Percentiles rank a stretch among this genome's conserved stretches.
phyloP scores from a whole-genome alignment of 371 early-diverging fungal genomes.

The Funneliformis caledonium region DNA sequence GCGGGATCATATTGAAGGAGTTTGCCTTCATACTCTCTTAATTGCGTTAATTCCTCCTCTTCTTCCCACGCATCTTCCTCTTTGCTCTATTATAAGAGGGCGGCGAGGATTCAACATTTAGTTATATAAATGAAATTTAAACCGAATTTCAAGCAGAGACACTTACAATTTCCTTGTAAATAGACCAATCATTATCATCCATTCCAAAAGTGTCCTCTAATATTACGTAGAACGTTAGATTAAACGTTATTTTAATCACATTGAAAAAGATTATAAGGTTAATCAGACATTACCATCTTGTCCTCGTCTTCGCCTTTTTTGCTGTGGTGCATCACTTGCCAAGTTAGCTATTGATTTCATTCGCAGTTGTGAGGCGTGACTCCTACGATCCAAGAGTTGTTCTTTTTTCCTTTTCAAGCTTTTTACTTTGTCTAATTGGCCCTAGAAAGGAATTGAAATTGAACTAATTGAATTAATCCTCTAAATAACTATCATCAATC shows the following conservation, averaged over 20 bases:
- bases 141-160: neutral
- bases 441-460: constrained; percentile 39
- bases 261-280: neutral
- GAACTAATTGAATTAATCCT: neutral
- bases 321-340: constrained; percentile 65
- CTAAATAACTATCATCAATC: neutral
- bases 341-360: constrained; percentile 86
- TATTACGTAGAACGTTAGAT: neutral
- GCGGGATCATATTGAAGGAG: constrained; percentile 75
- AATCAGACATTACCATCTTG: constrained; percentile 53
- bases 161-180: constrained; percentile 86
- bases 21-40: constrained; percentile 72
- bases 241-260: neutral
- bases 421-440: constrained; percentile 66
- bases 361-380: constrained; percentile 82
- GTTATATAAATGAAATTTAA: neutral
- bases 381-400: constrained; percentile 83
- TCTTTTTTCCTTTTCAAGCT: constrained; percentile 66
- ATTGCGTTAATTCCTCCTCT: constrained; percentile 70
- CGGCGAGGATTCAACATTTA: neutral
- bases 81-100: constrained; percentile 57
- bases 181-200: constrained; percentile 92
- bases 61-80: constrained; percentile 88
- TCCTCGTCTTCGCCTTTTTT: constrained; percentile 61
- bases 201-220: constrained; percentile 90